These are phyloP conservation scores for Beta lomatogona DNA, from an alignment of 179 eudicot genomes.

Conservation along the genomic window DNA sequence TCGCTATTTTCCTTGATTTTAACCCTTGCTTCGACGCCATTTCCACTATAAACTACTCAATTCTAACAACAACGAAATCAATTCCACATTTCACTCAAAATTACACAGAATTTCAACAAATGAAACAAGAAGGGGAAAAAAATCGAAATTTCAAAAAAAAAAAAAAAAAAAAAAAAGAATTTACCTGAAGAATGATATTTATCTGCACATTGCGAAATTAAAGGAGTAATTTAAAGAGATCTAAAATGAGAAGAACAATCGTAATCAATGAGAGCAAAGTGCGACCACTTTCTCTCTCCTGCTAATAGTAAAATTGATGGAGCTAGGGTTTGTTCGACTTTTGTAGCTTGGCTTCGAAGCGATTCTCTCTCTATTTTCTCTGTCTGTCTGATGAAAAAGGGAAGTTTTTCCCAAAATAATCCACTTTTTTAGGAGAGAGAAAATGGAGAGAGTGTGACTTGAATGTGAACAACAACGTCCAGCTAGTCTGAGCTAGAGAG, in stretches of 20 bases:
- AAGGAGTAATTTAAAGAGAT: slow-evolving; percentile 19
- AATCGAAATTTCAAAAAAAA: background rate
- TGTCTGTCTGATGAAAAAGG: slow-evolving; percentile 15
- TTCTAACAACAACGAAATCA: background rate
- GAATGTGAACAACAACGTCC: slow-evolving; percentile 31
- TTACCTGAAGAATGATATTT: slow-evolving; percentile 16
- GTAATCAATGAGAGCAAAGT: slow-evolving; percentile 37
- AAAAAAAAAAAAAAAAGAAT: background rate
- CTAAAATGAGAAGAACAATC: slow-evolving; percentile 22
- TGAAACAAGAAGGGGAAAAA: background rate
- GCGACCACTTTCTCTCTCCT: slow-evolving; percentile 1
- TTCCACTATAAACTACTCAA: slow-evolving; percentile 25
- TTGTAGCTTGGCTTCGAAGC: slow-evolving; percentile 64
- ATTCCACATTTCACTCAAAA: background rate
- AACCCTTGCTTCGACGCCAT: slow-evolving; percentile 69
- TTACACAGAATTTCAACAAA: background rate
- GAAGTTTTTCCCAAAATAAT: slow-evolving; percentile 30
- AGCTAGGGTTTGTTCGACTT: slow-evolving; percentile 22
- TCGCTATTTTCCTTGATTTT: slow-evolving; percentile 51
- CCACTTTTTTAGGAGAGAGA: slow-evolving; percentile 30
- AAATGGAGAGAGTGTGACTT: slow-evolving; percentile 13
- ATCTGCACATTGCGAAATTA: slow-evolving; percentile 25
- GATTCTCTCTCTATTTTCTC: slow-evolving; percentile 28
- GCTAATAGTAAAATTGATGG: background rate
- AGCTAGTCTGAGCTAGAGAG: slow-evolving; percentile 29